phyloP scores from a whole-genome alignment of 2,329 filamentous ascomycete species.

The Colletotrichum godetiae region DNA sequence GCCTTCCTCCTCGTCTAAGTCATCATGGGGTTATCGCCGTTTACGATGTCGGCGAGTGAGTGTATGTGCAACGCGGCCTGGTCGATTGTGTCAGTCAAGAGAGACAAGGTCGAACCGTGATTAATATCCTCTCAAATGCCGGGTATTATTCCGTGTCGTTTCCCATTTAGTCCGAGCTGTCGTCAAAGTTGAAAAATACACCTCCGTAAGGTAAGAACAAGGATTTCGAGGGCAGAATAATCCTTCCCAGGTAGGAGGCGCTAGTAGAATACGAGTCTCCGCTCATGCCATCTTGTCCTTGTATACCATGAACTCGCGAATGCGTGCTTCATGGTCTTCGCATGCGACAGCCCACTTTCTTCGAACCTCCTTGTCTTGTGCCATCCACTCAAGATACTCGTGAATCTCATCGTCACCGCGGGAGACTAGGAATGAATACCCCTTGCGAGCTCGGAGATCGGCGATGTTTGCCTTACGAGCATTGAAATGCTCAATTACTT shows the following conservation, averaged over 20 bases:
- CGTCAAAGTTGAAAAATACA: conserved; percentile 25
- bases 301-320: conserved; percentile 67
- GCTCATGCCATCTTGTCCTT: conserved; percentile 55
- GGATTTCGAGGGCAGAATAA: background rate
- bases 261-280: background rate
- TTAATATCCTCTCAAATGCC: conserved; percentile 30
- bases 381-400: conserved; percentile 69
- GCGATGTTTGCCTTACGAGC: conserved; percentile 60
- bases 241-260: background rate
- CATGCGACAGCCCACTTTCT: conserved; percentile 70
- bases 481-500: conserved; percentile 67
- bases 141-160: conserved; percentile 33
- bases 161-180: conserved; percentile 29
- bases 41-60: conserved; percentile 2
- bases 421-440: conserved; percentile 57
- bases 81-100: conserved; percentile 14
- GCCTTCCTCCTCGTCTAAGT: conserved; percentile 4
- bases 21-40: conserved; percentile 1
- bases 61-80: conserved; percentile 27
- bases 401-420: conserved; percentile 59
- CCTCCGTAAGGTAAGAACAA: conserved; percentile 3
- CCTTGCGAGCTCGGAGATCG: conserved; percentile 52
- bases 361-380: conserved; percentile 73
- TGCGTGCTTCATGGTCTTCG: conserved; percentile 67
- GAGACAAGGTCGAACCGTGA: conserved; percentile 24